phyloP scores from a whole-genome alignment of 2,329 filamentous ascomycete species.

The Mycosphaerella arachidis region DNA sequence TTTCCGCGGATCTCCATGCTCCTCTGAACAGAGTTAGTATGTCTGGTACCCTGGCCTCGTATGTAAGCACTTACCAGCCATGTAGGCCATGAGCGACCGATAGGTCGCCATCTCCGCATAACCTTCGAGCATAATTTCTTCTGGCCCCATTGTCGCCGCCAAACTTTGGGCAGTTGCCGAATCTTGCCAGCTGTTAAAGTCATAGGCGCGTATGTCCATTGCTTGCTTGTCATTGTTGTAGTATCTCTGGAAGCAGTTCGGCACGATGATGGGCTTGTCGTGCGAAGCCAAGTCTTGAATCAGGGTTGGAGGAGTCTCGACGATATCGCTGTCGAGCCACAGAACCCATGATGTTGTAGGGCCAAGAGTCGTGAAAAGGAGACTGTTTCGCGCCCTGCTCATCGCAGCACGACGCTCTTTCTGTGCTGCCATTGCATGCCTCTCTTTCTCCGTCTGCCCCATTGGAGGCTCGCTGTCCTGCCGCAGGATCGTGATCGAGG shows the following conservation, averaged over 20 bases:
- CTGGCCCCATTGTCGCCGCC: slow-evolving; percentile 73
- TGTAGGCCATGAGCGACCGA: slow-evolving; percentile 82
- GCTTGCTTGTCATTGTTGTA: slow-evolving; percentile 63
- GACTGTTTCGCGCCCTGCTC: slow-evolving; percentile 87
- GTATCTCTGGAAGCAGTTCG: slow-evolving; percentile 92
- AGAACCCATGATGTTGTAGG: slow-evolving; percentile 92
- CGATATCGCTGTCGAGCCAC: slow-evolving; percentile 88
- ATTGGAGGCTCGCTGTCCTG: slow-evolving; percentile 85
- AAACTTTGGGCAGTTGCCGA: slow-evolving; percentile 73
- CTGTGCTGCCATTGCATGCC: slow-evolving; percentile 88
- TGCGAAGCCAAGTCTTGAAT: slow-evolving; percentile 89
- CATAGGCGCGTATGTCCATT: slow-evolving; percentile 77
- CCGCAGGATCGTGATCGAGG: slow-evolving; percentile 86
- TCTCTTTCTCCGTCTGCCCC: slow-evolving; percentile 80
- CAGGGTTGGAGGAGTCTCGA: slow-evolving; percentile 78
- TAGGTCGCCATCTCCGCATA: slow-evolving; percentile 93
- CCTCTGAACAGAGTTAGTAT: slow-evolving; percentile 17
- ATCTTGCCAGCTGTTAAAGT: slow-evolving; percentile 97
- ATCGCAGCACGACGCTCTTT: slow-evolving; percentile 82
- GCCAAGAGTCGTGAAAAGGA: slow-evolving; percentile 91
- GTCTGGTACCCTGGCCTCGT: background rate
- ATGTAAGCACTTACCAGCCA: slow-evolving; percentile 50
- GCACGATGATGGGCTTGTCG: slow-evolving; percentile 85
- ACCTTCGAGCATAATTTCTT: slow-evolving; percentile 90
- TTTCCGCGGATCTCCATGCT: slow-evolving; percentile 28